These are phyloP conservation scores for Diaporthe ilicicola DNA, from an alignment of 2,329 filamentous ascomycete species.

Conservation along the genomic window DNA sequence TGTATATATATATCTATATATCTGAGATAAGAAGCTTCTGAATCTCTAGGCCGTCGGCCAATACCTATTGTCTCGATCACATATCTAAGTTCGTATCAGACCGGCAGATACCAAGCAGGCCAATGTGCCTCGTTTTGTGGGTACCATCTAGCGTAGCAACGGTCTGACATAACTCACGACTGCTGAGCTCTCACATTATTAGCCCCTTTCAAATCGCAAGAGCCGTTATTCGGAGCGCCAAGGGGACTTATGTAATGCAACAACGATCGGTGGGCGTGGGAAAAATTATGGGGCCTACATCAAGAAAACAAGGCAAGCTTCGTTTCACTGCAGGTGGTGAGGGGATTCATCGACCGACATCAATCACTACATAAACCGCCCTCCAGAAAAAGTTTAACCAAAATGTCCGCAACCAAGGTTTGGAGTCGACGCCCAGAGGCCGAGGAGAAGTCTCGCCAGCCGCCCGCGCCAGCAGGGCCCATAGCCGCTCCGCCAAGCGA, in stretches of 20 bases:
- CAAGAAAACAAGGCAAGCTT: neutral
- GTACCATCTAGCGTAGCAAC: neutral
- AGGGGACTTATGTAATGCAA: slow-evolving; percentile 5
- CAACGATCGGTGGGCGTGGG: neutral
- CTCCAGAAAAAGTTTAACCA: neutral
- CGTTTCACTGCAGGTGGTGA: neutral
- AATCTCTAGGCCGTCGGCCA: too few species aligned
- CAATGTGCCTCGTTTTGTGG: neutral
- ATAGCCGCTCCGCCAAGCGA: slow-evolving; percentile 35
- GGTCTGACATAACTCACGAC: neutral
- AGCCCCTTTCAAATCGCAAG: neutral
- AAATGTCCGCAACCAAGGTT: slow-evolving; percentile 6
- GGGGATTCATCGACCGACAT: slow-evolving; percentile 5
- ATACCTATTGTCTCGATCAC: too few species aligned
- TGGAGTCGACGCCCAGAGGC: slow-evolving; percentile 17
- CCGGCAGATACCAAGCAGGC: neutral
- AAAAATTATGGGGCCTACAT: neutral
- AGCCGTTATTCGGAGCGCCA: neutral
- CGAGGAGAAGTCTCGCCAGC: slow-evolving; percentile 7
- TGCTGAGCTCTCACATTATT: too few species aligned
- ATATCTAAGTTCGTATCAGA: too few species aligned
- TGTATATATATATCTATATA: too few species aligned
- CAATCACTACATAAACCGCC: neutral
- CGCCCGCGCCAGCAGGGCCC: neutral
- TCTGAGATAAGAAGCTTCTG: too few species aligned